Evolutionary conservation across 2,329 filamentous ascomycete species (phyloP).

Genomic region (Elsinoe perseae): DNA sequence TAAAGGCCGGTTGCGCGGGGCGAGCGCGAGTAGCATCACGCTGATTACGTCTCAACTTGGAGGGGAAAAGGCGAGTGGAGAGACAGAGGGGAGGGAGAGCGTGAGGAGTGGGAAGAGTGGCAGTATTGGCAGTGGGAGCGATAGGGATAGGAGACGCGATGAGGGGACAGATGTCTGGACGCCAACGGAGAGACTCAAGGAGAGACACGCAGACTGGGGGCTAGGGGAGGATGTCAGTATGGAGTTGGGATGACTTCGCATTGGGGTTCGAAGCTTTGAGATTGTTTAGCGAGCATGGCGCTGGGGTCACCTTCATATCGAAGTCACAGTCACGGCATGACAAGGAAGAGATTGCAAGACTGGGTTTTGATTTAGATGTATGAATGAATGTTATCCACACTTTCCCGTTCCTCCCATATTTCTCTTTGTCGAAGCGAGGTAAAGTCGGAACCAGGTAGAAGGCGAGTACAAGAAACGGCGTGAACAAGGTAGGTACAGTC

Average conservation of each 20-base stretch:
- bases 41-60: constrained; percentile 6
- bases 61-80: constrained; percentile 7
- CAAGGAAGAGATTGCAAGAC: background rate
- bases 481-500: background rate
- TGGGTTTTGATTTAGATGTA: constrained; percentile 3
- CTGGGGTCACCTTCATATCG: background rate
- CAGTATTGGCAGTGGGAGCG: constrained; percentile 11
- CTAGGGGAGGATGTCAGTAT: constrained; percentile 20
- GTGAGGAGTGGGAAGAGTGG: background rate
- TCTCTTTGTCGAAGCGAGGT: background rate
- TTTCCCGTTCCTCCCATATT: background rate
- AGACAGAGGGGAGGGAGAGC: background rate
- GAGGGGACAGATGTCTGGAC: constrained; percentile 16
- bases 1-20: background rate
- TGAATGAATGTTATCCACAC: constrained; percentile 13
- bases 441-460: background rate
- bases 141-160: constrained; percentile 1
- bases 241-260: constrained; percentile 19
- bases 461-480: background rate
- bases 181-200: constrained; percentile 17
- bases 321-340: background rate
- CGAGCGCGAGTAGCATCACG: constrained; percentile 14
- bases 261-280: background rate
- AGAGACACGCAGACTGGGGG: constrained; percentile 19
- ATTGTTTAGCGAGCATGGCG: background rate